Evolutionary conservation across 2,329 filamentous ascomycete genomes (phyloP).

Genomic region (Coleophoma cylindrospora): DNA sequence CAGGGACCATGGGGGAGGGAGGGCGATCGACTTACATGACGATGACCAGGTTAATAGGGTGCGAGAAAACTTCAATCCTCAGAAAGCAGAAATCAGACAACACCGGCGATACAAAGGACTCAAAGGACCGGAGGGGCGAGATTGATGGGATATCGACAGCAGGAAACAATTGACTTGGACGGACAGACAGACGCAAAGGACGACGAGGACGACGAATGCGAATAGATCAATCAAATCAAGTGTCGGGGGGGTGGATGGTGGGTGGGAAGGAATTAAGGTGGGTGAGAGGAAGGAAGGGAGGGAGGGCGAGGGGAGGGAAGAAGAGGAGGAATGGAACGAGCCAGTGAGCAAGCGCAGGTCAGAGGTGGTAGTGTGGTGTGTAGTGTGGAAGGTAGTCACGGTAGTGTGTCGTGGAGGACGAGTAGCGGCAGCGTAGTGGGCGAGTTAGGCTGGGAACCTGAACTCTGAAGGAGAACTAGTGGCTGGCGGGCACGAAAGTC

Average conservation of each 20-base stretch:
- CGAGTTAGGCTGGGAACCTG: no score
- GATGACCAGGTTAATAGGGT: constrained; percentile 21
- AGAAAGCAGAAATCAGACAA: constrained; percentile 28
- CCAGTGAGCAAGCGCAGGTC: constrained; percentile 2
- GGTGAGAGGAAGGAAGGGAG: constrained; percentile 14
- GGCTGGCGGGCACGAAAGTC: no score
- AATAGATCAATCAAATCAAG: background rate
- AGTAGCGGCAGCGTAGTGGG: no score
- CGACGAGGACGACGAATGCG: background rate
- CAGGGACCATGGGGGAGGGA: constrained; percentile 14
- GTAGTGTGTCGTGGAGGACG: no score
- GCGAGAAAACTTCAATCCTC: constrained; percentile 21
- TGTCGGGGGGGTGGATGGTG: background rate
- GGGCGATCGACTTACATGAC: constrained; percentile 17
- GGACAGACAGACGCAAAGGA: constrained; percentile 14
- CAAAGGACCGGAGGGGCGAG: constrained; percentile 15
- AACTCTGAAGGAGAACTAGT: no score
- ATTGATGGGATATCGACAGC: constrained; percentile 24
- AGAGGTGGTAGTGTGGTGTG: constrained; percentile 3
- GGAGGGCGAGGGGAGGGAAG: constrained; percentile 8
- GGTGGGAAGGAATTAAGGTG: constrained; percentile 15
- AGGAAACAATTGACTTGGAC: constrained; percentile 22
- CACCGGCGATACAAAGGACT: constrained; percentile 29
- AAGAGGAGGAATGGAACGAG: constrained; percentile 1
- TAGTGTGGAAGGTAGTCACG: background rate